Conservation (phyloP, 257 asterid genomes). For the Przewalskia tangutica region DNA sequence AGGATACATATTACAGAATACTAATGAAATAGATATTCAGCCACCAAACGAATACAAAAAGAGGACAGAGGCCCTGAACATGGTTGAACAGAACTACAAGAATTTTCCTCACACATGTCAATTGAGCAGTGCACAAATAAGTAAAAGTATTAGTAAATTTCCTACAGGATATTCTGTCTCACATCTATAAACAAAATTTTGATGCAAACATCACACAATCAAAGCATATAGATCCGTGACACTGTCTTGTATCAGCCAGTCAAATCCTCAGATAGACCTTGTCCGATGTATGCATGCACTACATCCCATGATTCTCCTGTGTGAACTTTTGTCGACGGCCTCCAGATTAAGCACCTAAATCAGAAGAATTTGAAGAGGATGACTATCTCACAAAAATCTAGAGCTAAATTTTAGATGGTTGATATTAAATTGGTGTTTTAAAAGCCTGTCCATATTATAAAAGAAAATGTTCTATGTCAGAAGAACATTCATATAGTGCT, state of each 20-base stretch:
- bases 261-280: constrained; percentile 72
- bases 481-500: not conserved
- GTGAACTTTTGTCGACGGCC: constrained; percentile 72
- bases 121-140: not conserved
- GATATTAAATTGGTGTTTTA: not conserved
- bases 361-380: not conserved
- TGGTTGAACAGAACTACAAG: not conserved
- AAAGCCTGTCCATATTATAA: not conserved
- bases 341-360: constrained; percentile 72
- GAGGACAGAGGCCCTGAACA: too few species aligned
- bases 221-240: constrained; percentile 78
- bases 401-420: not conserved
- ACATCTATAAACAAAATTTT: not conserved
- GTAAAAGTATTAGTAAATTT: not conserved
- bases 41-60: too few species aligned
- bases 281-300: constrained; percentile 80
- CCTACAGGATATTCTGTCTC: not conserved
- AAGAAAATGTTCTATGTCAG: not conserved
- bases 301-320: constrained; percentile 78
- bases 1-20: too few species aligned
- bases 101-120: not conserved
- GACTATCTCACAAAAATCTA: not conserved
- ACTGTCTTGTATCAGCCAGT: constrained; percentile 85
- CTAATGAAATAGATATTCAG: too few species aligned
- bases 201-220: not conserved